Percentiles rank a stretch among this genome's conserved stretches.
phyloP scores from a whole-genome alignment of 208 protist genomes.

The Leptomonas seymouri region DNA sequence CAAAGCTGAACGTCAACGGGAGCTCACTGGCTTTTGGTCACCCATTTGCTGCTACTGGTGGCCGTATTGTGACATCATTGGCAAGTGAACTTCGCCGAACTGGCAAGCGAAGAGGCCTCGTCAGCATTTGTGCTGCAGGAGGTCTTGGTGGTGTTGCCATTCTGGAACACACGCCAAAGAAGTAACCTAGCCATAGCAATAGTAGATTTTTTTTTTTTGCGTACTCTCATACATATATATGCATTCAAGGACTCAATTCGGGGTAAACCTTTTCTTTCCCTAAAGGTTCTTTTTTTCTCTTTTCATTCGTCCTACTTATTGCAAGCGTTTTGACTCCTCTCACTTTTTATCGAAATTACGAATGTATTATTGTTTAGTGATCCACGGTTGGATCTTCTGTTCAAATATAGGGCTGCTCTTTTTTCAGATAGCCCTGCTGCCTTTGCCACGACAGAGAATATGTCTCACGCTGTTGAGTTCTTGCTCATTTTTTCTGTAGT shows the following conservation, averaged over 20 bases:
- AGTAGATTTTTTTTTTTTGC: constrained; percentile 9
- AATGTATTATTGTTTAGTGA: too few relatives aligned
- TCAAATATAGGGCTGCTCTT: too few relatives aligned
- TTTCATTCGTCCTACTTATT: not conserved
- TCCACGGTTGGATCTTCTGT: too few relatives aligned
- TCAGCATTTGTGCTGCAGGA: constrained; percentile 91
- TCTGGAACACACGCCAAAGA: constrained; percentile 65
- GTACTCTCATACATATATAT: too few relatives aligned
- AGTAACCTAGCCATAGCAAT: not conserved
- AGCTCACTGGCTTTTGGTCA: constrained; percentile 84
- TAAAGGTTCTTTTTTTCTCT: constrained; percentile 2
- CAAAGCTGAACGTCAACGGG: constrained; percentile 85
- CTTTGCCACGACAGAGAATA: too few relatives aligned
- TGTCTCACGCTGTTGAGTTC: too few relatives aligned
- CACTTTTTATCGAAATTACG: not conserved
- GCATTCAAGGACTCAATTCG: not conserved
- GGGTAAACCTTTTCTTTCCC: constrained; percentile 1
- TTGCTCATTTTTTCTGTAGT: too few relatives aligned
- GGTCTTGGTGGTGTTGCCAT: constrained; percentile 78
- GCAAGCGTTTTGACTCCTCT: not conserved
- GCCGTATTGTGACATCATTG: constrained; percentile 74
- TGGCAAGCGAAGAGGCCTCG: constrained; percentile 74
- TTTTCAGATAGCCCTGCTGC: too few relatives aligned
- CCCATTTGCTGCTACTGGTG: constrained; percentile 89
- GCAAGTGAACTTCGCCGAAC: constrained; percentile 81